A percentile compares a stretch with the other conserved stretches of the same genome.
Conservation (phyloP, 192 early-diverging fungal species). For the Dissophora ornata region DNA sequence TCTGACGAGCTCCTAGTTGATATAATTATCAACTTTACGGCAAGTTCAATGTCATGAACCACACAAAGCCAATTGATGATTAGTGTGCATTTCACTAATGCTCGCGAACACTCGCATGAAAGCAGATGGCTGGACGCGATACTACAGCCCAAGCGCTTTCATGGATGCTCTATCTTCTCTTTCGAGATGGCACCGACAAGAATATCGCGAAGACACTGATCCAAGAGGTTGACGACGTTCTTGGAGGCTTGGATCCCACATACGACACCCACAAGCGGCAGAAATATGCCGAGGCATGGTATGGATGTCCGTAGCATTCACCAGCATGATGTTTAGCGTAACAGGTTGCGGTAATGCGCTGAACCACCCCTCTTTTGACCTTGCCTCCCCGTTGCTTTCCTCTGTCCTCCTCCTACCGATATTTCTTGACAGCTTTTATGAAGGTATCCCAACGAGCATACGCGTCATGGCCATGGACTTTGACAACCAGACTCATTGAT, state of each 20-base stretch:
- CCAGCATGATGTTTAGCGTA: too few relatives aligned
- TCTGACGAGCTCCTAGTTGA: constrained; percentile 47
- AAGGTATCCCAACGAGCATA: too few relatives aligned
- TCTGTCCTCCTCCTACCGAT: too few relatives aligned
- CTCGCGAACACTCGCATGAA: too few relatives aligned
- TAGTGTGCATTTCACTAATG: too few relatives aligned
- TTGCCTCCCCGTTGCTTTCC: too few relatives aligned
- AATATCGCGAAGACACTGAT: constrained; percentile 18
- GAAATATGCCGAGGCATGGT: constrained; percentile 49
- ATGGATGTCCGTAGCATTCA: too few relatives aligned
- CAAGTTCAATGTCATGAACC: neutral
- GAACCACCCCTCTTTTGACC: too few relatives aligned
- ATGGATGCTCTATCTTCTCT: constrained; percentile 60
- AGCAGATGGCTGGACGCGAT: constrained; percentile 54
- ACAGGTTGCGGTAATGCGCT: too few relatives aligned
- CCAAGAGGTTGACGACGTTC: constrained; percentile 35
- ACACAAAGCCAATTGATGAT: neutral
- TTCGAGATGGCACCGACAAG: constrained; percentile 47
- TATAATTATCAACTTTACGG: constrained; percentile 52
- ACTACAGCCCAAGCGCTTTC: constrained; percentile 64
- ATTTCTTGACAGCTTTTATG: too few relatives aligned
- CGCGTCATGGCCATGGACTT: too few relatives aligned
- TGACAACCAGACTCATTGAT: too few relatives aligned
- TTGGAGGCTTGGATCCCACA: neutral
- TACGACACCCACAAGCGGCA: constrained; percentile 29